Evolutionary conservation across 2,329 filamentous ascomycete species (phyloP).

Genomic region (Venturia pyrina): DNA sequence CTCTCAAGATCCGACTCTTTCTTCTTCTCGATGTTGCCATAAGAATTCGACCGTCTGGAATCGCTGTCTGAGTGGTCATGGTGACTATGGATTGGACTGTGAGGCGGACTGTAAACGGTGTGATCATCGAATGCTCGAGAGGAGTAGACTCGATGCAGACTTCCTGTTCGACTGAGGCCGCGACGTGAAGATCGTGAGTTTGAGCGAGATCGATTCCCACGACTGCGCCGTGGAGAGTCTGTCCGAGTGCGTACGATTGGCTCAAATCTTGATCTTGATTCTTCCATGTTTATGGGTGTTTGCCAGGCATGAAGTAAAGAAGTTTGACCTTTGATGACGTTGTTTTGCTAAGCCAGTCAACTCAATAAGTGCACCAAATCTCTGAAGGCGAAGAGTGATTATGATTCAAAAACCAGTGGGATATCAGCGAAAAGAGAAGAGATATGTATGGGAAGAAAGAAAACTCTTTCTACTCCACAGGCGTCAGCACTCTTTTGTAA

Average conservation of each 20-base stretch:
- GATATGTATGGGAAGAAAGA: background rate
- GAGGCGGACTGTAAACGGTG: background rate
- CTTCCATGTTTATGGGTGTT: background rate
- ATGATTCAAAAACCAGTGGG: background rate
- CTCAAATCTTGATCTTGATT: conserved; percentile 7
- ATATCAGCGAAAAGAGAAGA: background rate
- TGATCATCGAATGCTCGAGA: conserved; percentile 11
- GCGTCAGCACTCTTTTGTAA: background rate
- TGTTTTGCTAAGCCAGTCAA: background rate
- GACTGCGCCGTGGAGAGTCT: background rate
- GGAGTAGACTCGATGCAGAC: conserved; percentile 7
- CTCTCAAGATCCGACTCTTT: conserved; percentile 3
- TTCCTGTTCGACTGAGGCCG: background rate
- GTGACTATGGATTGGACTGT: background rate
- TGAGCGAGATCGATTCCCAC: conserved; percentile 2
- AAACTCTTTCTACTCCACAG: background rate
- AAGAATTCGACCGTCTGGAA: background rate
- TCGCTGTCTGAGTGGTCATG: background rate
- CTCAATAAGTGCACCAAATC: background rate
- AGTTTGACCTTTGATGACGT: background rate
- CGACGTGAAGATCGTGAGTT: conserved; percentile 5
- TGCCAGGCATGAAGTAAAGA: background rate
- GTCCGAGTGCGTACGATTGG: conserved; percentile 1
- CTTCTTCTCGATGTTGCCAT: background rate
- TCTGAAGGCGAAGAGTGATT: background rate